Evolutionary conservation across 164 flowering plant genomes (phyloP).

Genomic region (Cinnamomum micranthum): DNA sequence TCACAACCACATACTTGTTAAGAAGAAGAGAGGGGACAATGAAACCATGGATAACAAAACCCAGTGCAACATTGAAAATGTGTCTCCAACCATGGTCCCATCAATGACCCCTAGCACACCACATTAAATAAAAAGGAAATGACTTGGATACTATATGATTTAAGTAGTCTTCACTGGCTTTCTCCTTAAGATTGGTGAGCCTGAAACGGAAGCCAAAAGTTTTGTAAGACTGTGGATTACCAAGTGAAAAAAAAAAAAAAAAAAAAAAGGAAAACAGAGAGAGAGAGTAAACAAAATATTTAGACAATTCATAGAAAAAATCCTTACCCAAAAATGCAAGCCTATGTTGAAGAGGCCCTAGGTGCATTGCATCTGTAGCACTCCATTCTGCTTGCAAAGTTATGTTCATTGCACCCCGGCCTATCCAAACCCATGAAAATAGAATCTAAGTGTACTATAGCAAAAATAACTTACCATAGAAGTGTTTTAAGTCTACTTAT

Average conservation of each 20-base stretch:
- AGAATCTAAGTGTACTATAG: neutral
- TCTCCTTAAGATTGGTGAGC: neutral
- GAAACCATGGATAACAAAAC: neutral
- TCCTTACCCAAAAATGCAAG: conserved; percentile 21
- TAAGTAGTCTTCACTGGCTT: neutral
- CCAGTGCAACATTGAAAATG: neutral
- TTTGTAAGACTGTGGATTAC: neutral
- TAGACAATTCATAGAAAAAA: too few species aligned
- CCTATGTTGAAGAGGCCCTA: conserved; percentile 36
- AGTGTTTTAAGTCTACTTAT: neutral
- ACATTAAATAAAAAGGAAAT: neutral
- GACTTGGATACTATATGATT: neutral
- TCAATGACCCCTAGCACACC: neutral
- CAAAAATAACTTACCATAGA: too few species aligned
- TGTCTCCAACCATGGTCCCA: neutral
- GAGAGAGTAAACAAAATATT: too few species aligned
- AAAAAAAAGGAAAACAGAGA: too few species aligned
- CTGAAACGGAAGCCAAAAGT: neutral
- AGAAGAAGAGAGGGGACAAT: neutral
- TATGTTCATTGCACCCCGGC: conserved; percentile 90
- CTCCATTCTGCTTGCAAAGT: conserved; percentile 96
- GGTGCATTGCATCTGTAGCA: conserved; percentile 95
- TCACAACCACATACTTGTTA: neutral
- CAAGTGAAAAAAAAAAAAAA: neutral
- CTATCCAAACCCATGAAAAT: conserved; percentile 26